A percentile compares a stretch with the other conserved stretches of the same genome.
phyloP scores from a whole-genome alignment of 1,284 basidiomycete species.

The Vanrija humicola region DNA sequence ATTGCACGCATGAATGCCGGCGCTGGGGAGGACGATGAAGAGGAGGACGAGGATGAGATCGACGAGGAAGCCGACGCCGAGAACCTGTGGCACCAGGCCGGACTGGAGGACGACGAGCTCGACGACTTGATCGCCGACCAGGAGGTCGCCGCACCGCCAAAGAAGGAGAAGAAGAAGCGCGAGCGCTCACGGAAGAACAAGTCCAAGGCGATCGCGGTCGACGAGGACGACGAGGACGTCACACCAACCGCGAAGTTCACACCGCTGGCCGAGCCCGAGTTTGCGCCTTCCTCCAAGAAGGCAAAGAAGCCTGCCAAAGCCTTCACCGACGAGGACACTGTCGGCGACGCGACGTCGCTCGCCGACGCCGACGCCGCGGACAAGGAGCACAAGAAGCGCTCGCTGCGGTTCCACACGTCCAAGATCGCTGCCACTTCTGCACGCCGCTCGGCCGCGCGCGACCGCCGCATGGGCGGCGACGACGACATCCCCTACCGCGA shows the following conservation, averaged over 20 bases:
- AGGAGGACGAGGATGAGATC: conserved; percentile 20
- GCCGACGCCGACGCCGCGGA: conserved; percentile 69
- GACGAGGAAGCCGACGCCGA: conserved; percentile 35
- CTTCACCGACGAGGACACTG: conserved; percentile 54
- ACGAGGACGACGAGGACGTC: conserved; percentile 9
- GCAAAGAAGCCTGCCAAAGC: conserved; percentile 26
- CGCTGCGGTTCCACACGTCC: conserved; percentile 84
- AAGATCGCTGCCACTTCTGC: conserved; percentile 75
- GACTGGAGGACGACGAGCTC: conserved; percentile 43
- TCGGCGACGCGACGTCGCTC: conserved; percentile 70
- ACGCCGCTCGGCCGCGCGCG: conserved; percentile 62
- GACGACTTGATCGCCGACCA: conserved; percentile 36
- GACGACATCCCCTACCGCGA: conserved; percentile 62
- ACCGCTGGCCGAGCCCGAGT: conserved; percentile 32
- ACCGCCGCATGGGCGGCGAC: conserved; percentile 60
- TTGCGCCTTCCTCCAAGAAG: conserved; percentile 24
- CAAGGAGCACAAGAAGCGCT: conserved; percentile 71
- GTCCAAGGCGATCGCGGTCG: conserved; percentile 30
- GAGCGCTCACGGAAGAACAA: conserved; percentile 41
- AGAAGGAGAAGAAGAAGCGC: conserved; percentile 43
- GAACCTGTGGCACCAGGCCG: conserved; percentile 34
- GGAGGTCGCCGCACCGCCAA: conserved; percentile 7
- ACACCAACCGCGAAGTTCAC: conserved; percentile 32
- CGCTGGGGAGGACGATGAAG: conserved; percentile 16
- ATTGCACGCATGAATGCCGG: conserved; percentile 20